Evolutionary conservation across 1,284 basidiomycete genomes (phyloP), one percentile per base, ranked within the genome.

Genomic region (Irpex sp.): DNA sequence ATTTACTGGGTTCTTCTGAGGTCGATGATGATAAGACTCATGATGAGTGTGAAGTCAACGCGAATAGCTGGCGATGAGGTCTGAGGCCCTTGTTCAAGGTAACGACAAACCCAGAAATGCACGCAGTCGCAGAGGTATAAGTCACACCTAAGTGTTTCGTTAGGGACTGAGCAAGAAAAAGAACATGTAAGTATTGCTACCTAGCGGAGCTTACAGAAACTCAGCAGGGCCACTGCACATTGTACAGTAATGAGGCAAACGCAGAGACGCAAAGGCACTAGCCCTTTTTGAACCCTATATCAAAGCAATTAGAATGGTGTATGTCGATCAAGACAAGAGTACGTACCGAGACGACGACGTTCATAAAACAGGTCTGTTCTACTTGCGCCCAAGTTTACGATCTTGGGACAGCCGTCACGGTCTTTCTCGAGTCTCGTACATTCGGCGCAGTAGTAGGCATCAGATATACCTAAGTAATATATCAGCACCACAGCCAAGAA

Each of bases 341-440:
- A 75, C 84, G 57, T 68, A 89, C 89, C 89, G 66, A 93, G 78
- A 71, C 91, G 83, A 73, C 92, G 85, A 67, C 93, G 81, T 75
- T 95, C 93, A 70, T 95, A 96, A 81, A 96, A 96, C 55, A 95
- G 75, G 74, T 96, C 93, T 57, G 93, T 95, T 70, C 93, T 82
- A 71, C 91, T 93, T 15, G 93, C 92, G 65, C 96, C 96, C 17
- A 97, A 81, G 73, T 99, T 99, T 70, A 99, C 95, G 69, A 99
- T 97, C 83, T 98, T 98, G 1, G 96, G 96, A 79, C 97, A 99
- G 0, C 97, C 97, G 74, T 99, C 97, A 37, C 97, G 82, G 73
- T 98, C 97, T 74, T 99, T 99, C 76, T 99, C 97, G 61, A 99
- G 79, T 60, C 95, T 82, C 31, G 96, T 98, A 73, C 97, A 99